These are phyloP conservation scores for Arachis stenosperma DNA, from an alignment of 306 rosid genomes.

Conservation along the genomic window DNA sequence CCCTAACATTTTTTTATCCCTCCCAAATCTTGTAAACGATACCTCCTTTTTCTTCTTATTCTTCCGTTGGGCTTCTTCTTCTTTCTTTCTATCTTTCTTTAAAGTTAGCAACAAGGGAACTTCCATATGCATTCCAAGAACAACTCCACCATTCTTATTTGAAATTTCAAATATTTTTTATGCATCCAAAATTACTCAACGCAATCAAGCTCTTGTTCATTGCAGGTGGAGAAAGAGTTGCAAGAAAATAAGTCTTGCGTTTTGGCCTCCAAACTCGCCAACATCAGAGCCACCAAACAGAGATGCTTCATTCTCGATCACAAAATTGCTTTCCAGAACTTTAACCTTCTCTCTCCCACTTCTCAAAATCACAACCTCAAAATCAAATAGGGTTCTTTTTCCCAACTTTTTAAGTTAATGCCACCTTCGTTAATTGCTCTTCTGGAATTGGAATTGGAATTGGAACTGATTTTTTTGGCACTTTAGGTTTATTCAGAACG, in stretches of 20 bases:
- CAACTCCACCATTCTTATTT: slow-evolving; percentile 46
- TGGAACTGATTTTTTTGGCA: neutral
- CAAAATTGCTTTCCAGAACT: slow-evolving; percentile 54
- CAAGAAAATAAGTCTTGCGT: slow-evolving; percentile 57
- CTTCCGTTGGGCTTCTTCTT: too few species aligned
- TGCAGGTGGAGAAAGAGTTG: slow-evolving; percentile 70
- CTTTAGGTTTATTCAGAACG: slow-evolving; percentile 57
- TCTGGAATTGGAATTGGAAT: neutral
- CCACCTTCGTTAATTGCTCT: too few species aligned
- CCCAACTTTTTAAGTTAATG: slow-evolving; percentile 48
- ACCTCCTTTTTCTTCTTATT: too few species aligned
- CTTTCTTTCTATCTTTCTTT: too few species aligned
- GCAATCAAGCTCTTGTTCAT: neutral
- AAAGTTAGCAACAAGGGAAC: slow-evolving; percentile 46
- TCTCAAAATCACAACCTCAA: slow-evolving; percentile 60
- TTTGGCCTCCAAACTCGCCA: slow-evolving; percentile 56
- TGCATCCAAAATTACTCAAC: too few species aligned
- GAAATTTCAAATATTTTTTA: neutral
- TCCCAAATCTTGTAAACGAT: too few species aligned
- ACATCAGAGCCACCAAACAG: slow-evolving; percentile 59
- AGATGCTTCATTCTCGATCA: slow-evolving; percentile 58
- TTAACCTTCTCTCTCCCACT: slow-evolving; percentile 53
- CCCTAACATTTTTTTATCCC: too few species aligned
- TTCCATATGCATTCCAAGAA: slow-evolving; percentile 63
- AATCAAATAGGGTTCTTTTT: slow-evolving; percentile 41